Evolutionary conservation across 805 yeast genomes (phyloP), one percentile per base, ranked within the genome.

Genomic region (Myxozyma udenii): DNA sequence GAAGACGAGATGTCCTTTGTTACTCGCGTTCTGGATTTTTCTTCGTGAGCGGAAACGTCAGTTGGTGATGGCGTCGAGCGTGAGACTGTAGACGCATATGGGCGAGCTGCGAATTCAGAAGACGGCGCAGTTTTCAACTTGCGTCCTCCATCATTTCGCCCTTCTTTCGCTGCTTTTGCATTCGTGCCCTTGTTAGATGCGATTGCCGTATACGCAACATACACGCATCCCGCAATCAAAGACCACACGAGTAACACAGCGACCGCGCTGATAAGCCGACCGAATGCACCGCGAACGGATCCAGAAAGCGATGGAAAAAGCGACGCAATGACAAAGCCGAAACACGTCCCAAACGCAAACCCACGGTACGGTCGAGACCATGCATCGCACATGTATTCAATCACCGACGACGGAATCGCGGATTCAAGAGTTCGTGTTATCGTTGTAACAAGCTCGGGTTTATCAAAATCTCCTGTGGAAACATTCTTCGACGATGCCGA

Each of bases 251-350:
- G 19, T 33, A 45, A 23, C 18, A 26, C 43, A 9, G 23, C 33
- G 9, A 48, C 25, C 19, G 30, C 11, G 4, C 44, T 24, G 23
- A 49, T 12, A 11, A 46, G 18, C 19, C 45, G 36, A 32, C 21
- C 42, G 14, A 45, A 30, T 2, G 40, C 21, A 14, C 40, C 4
- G 21, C 46, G 44, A 14, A 49, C 42, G 4, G 14, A 30, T 4
- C 39, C 35, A 1, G 51, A 44, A 14, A 48, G 30, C 4, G 16
- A 12, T 12, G 57, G 54, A 24, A 49, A 26, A 11, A 46, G 6
- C 24, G 50, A 33, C 3, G 57, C 37, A 6, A 49, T n/a, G 16
- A 53, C 6, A 40, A 49, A 53, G 9, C 57, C 57, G 21, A 48
- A 41, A n/a, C 30, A 33, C 2, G 51, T 41, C 16, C 51, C 51